These are phyloP conservation scores for Diaporthe nobilis DNA, from an alignment of 2,329 filamentous ascomycete species.

Conservation along the genomic window DNA sequence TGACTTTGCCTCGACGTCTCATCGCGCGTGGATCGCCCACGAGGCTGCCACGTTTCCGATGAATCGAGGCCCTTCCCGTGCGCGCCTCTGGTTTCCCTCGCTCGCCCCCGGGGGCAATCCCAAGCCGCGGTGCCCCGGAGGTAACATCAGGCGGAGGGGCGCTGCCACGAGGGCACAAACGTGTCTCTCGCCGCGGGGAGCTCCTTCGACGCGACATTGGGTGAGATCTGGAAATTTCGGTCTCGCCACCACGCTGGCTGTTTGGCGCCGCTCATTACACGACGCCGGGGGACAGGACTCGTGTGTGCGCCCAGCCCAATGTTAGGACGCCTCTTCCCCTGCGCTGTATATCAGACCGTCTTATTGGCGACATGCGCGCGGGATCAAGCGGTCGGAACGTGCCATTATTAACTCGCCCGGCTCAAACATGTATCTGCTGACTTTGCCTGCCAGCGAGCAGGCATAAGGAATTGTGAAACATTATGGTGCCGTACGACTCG, in stretches of 20 bases:
- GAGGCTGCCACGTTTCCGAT: constrained; percentile 33
- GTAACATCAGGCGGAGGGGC: constrained; percentile 10
- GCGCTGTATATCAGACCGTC: constrained; percentile 11
- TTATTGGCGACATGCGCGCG: constrained; percentile 2
- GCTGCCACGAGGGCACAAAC: neutral
- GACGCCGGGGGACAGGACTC: constrained; percentile 17
- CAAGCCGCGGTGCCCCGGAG: neutral
- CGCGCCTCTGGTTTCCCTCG: neutral
- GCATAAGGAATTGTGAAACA: constrained; percentile 18
- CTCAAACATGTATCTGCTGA: constrained; percentile 17
- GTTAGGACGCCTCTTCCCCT: neutral
- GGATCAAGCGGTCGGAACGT: neutral
- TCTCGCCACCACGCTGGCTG: constrained; percentile 13
- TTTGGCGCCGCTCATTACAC: neutral
- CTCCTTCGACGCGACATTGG: constrained; percentile 20
- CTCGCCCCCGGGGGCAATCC: constrained; percentile 11
- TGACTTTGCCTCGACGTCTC: constrained; percentile 23
- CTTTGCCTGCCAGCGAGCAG: constrained; percentile 5
- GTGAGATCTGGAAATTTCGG: neutral
- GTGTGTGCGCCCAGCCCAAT: neutral
- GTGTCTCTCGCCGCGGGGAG: neutral
- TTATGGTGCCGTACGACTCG: constrained; percentile 20
- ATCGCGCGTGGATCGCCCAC: constrained; percentile 32
- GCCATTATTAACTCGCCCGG: constrained; percentile 7
- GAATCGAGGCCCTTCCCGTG: constrained; percentile 17